Conservation (phyloP, 192 early-diverging fungal genomes). For the Linnemannia schmuckeri region DNA sequence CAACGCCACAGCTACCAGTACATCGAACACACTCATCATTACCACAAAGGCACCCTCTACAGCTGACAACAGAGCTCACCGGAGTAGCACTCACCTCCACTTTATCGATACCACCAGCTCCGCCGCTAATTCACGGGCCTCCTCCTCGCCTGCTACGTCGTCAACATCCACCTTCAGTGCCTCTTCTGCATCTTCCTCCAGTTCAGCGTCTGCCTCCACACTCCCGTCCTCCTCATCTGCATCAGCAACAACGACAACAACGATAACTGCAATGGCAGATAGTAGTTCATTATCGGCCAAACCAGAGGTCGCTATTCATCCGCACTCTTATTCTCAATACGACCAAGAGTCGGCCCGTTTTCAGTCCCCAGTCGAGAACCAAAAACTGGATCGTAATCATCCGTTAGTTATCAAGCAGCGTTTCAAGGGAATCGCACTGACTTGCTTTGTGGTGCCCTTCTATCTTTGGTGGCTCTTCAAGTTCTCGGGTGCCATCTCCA, state of each 20-base stretch:
- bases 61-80: slow-evolving; percentile 22
- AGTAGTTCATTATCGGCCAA: background rate
- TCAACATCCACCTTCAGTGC: background rate
- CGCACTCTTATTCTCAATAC: background rate
- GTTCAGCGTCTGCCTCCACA: slow-evolving; percentile 1
- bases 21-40: background rate
- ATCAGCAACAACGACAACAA: background rate
- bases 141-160: background rate
- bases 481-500: slow-evolving; percentile 25
- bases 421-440: slow-evolving; percentile 61
- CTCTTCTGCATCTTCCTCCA: background rate
- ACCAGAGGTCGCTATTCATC: slow-evolving; percentile 18
- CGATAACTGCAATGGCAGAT: background rate
- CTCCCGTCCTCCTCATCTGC: slow-evolving; percentile 4
- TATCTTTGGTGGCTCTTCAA: slow-evolving; percentile 52
- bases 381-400: slow-evolving; percentile 59
- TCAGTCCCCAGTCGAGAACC: slow-evolving; percentile 7
- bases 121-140: background rate
- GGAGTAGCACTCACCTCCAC: slow-evolving; percentile 13
- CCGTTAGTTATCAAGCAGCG: slow-evolving; percentile 68
- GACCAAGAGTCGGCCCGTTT: background rate
- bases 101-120: background rate
- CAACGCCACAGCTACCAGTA: background rate
- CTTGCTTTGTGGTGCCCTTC: slow-evolving; percentile 55
- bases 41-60: slow-evolving; percentile 5